phyloP scores from a whole-genome alignment of 176 grass and related monocot genomes.

The Hordeum vulgare region DNA sequence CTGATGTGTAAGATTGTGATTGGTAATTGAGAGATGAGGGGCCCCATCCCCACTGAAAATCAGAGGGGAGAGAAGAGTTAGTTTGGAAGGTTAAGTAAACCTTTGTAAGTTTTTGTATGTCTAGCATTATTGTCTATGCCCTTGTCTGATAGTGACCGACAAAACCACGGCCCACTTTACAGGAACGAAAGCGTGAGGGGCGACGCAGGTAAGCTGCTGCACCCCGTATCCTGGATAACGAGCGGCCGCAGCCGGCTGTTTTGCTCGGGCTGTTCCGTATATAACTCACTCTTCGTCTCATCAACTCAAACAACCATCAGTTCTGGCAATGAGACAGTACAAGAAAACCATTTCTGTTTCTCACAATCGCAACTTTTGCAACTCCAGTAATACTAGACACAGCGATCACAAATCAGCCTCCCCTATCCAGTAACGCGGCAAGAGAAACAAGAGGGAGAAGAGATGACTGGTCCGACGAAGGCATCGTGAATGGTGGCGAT shows the following conservation, averaged over 20 bases:
- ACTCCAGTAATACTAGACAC: neutral
- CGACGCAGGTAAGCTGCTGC: no score
- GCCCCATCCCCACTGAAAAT: no score
- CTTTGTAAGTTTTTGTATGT: no score
- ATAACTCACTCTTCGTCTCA: neutral
- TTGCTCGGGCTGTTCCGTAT: neutral
- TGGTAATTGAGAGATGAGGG: no score
- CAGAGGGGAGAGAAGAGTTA: no score
- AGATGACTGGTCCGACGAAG: conserved; percentile 37
- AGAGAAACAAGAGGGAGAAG: no score
- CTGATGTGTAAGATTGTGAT: no score
- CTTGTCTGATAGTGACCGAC: neutral
- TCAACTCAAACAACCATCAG: neutral
- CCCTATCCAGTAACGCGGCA: no score
- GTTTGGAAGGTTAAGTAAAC: no score
- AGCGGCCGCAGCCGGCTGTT: neutral
- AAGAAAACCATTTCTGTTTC: neutral
- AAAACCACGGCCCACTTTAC: neutral
- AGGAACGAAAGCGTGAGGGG: no score
- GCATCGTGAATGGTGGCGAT: conserved; percentile 47
- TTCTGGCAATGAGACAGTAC: no score
- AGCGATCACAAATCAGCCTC: neutral
- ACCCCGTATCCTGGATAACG: conserved; percentile 20
- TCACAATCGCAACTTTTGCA: neutral
- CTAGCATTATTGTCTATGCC: no score